Conservation (phyloP, 768 basidiomycete genomes). For the Agaricus subrufescens region DNA sequence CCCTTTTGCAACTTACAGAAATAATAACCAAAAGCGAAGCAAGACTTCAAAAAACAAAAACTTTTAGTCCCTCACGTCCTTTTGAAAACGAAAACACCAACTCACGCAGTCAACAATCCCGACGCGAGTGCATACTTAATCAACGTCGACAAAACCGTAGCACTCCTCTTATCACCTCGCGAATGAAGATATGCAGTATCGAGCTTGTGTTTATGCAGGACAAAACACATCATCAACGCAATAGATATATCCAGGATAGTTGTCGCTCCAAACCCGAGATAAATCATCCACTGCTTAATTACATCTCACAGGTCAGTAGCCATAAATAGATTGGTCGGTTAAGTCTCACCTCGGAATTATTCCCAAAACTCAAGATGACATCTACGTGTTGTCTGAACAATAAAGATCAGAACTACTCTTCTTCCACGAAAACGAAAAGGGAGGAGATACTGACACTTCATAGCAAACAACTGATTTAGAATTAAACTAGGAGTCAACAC, state of each 20-base stretch:
- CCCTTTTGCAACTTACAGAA: slow-evolving; percentile 15
- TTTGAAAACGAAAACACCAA: not conserved
- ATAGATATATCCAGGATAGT: slow-evolving; percentile 27
- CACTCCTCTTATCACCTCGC: slow-evolving; percentile 11
- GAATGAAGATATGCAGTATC: not conserved
- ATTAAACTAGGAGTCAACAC: not conserved
- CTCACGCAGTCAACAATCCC: slow-evolving; percentile 26
- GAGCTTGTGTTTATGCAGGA: slow-evolving; percentile 23
- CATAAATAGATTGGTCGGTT: not conserved
- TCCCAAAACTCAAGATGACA: not conserved
- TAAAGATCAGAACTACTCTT: not conserved
- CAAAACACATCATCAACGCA: slow-evolving; percentile 26
- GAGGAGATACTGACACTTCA: not conserved
- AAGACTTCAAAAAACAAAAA: slow-evolving; percentile 14
- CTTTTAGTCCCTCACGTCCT: no score
- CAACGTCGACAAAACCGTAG: slow-evolving; percentile 21
- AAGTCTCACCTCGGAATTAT: not conserved
- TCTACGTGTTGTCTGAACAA: not conserved
- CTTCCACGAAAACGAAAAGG: not conserved
- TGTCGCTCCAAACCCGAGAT: slow-evolving; percentile 27
- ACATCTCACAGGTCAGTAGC: no score
- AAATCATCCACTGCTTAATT: slow-evolving; percentile 23
- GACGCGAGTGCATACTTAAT: slow-evolving; percentile 28
- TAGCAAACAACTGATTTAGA: not conserved
- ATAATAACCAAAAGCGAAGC: slow-evolving; percentile 25